A percentile compares a stretch with the other conserved stretches of the same genome.
Evolutionary conservation across 2,329 filamentous ascomycete species (phyloP).

Genomic region (Aspergillus hortae): DNA sequence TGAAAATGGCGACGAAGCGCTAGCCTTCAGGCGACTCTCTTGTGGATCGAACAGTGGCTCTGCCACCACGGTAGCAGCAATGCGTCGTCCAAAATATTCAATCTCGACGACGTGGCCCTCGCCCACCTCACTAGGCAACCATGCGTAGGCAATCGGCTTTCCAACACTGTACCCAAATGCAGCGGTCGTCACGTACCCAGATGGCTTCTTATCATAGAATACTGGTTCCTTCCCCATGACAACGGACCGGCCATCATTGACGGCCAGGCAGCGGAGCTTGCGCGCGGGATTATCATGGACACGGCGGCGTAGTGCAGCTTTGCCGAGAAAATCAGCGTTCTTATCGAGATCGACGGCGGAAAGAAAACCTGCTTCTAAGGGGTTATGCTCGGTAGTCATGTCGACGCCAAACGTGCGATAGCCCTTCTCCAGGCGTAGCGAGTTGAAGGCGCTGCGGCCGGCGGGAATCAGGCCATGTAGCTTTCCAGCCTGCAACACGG

Average conservation of each 20-base stretch:
- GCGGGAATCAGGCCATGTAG: conserved; percentile 56
- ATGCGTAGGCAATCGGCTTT: conserved; percentile 59
- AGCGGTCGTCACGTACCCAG: conserved; percentile 59
- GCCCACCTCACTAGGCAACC: conserved; percentile 47
- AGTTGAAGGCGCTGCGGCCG: conserved; percentile 56
- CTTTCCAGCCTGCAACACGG: conserved; percentile 53
- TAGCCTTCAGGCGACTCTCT: conserved; percentile 32
- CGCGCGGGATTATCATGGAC: conserved; percentile 38
- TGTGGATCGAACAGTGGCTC: conserved; percentile 50
- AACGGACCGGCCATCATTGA: conserved; percentile 56
- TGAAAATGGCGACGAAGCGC: conserved; percentile 4
- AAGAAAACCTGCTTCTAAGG: conserved; percentile 56
- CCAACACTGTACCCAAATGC: conserved; percentile 59
- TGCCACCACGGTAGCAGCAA: conserved; percentile 51
- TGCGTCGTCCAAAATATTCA: conserved; percentile 58
- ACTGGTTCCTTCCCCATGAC: conserved; percentile 63
- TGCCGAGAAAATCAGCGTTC: conserved; percentile 47
- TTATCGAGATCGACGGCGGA: conserved; percentile 46
- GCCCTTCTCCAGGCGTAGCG: conserved; percentile 58
- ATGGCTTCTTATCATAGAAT: conserved; percentile 44
- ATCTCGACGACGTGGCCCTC: conserved; percentile 55
- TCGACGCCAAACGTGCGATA: conserved; percentile 57
- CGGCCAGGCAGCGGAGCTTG: conserved; percentile 46
- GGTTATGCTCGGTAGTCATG: conserved; percentile 59
- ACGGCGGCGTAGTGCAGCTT: conserved; percentile 45